Evolutionary conservation across 2,329 filamentous ascomycete genomes (phyloP).

Genomic region (Didymella segeticola): DNA sequence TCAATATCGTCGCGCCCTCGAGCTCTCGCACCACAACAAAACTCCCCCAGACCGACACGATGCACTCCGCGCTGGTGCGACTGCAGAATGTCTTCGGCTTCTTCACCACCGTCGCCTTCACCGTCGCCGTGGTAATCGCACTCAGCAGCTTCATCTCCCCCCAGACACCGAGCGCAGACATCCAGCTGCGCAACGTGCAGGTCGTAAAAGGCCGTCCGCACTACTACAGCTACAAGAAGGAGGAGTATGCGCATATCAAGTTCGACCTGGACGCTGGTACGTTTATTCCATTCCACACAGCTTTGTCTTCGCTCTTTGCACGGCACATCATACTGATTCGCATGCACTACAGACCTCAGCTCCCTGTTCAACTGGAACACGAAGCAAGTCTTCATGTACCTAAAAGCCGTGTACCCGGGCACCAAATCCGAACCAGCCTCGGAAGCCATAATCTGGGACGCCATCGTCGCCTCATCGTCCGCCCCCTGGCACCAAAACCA

Average conservation of each 20-base stretch:
- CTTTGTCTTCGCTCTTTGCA: no score
- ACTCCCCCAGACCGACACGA: slow-evolving; percentile 49
- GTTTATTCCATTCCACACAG: no score
- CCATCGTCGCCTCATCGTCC: slow-evolving; percentile 80
- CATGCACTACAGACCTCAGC: slow-evolving; percentile 71
- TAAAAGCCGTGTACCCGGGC: slow-evolving; percentile 76
- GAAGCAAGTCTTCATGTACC: slow-evolving; percentile 96
- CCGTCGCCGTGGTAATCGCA: slow-evolving; percentile 79
- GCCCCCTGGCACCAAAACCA: slow-evolving; percentile 61
- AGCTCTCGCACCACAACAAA: not conserved
- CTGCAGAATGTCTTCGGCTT: slow-evolving; percentile 94
- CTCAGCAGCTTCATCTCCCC: slow-evolving; percentile 75
- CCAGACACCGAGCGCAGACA: slow-evolving; percentile 69
- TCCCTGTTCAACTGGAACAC: slow-evolving; percentile 99
- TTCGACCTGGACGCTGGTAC: slow-evolving; percentile 85
- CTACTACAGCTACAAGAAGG: slow-evolving; percentile 90
- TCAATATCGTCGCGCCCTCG: slow-evolving; percentile 7
- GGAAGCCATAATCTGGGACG: slow-evolving; percentile 92
- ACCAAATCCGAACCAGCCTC: slow-evolving; percentile 52
- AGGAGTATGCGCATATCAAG: slow-evolving; percentile 93
- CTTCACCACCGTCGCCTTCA: slow-evolving; percentile 93
- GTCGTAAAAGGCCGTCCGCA: slow-evolving; percentile 92
- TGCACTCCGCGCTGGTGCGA: slow-evolving; percentile 88
- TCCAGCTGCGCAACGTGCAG: slow-evolving; percentile 78
- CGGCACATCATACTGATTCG: not conserved